These are phyloP conservation scores for Talaromyces wortmannii DNA, from an alignment of 495 filamentous ascomycete species.

Conservation along the genomic window DNA sequence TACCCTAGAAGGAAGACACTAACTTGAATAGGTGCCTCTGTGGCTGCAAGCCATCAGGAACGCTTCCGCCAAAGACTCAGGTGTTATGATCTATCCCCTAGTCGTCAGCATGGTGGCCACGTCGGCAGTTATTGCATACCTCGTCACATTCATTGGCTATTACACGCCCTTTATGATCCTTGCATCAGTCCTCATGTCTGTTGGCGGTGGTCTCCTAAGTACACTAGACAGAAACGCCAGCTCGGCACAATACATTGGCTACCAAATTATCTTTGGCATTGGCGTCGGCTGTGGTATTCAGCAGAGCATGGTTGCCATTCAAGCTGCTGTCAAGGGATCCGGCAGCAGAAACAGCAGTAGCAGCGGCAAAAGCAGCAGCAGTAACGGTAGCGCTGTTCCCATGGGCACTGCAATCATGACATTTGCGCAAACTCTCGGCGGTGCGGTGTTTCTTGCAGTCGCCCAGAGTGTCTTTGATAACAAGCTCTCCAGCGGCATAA, in stretches of 20 bases:
- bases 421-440: conserved; percentile 66
- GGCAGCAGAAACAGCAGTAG: conserved; percentile 24
- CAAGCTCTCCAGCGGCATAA: conserved; percentile 39
- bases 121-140: conserved; percentile 10
- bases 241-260: conserved; percentile 15
- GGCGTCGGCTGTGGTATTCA: conserved; percentile 18
- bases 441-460: conserved; percentile 66
- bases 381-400: conserved; percentile 30
- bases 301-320: conserved; percentile 56
- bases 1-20: neutral
- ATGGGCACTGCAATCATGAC: conserved; percentile 58
- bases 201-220: conserved; percentile 19
- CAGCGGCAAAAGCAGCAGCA: neutral
- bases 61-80: conserved; percentile 18
- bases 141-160: conserved; percentile 17
- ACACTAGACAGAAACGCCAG: conserved; percentile 13
- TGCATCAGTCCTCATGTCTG: neutral
- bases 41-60: conserved; percentile 31
- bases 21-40: conserved; percentile 22
- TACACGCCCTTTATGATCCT: conserved; percentile 51
- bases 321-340: conserved; percentile 52
- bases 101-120: conserved; percentile 12
- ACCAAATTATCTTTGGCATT: conserved; percentile 16
- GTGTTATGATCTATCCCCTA: conserved; percentile 21
- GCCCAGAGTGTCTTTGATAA: conserved; percentile 74